Conservation (phyloP, 176 grass and related monocot species). For the Neostapfia colusana region DNA sequence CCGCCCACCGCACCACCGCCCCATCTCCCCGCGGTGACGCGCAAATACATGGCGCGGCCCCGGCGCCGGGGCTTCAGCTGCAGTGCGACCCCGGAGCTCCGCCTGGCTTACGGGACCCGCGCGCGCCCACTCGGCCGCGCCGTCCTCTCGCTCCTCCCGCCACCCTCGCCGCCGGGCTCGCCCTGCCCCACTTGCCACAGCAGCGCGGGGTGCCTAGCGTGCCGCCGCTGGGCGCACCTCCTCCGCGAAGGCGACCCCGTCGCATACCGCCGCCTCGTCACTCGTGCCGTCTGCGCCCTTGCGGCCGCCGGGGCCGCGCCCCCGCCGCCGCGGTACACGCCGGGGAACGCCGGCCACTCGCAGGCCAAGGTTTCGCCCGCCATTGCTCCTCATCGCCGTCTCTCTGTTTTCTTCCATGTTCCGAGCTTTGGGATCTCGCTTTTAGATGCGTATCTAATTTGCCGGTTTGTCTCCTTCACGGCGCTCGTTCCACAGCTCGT, state of each 20-base stretch:
- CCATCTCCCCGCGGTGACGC: neutral
- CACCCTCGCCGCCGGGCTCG: neutral
- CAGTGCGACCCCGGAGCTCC: slow-evolving; percentile 34
- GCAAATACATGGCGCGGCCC: slow-evolving; percentile 17
- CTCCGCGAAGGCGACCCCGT: slow-evolving; percentile 37
- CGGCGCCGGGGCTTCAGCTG: neutral
- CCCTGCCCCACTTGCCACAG: slow-evolving; percentile 38
- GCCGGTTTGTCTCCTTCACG: slow-evolving; percentile 21
- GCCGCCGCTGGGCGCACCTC: slow-evolving; percentile 44
- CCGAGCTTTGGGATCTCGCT: neutral
- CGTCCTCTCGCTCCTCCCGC: slow-evolving; percentile 35
- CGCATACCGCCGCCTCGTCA: slow-evolving; percentile 47
- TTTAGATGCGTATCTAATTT: neutral
- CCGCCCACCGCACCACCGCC: neutral
- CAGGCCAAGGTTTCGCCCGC: slow-evolving; percentile 33
- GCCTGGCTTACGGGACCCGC: slow-evolving; percentile 22
- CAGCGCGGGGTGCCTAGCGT: slow-evolving; percentile 41
- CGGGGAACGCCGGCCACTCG: slow-evolving; percentile 34
- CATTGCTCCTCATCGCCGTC: neutral
- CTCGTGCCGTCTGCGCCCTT: slow-evolving; percentile 46
- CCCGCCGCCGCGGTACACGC: slow-evolving; percentile 43
- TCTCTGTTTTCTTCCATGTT: neutral
- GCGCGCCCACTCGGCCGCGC: slow-evolving; percentile 35
- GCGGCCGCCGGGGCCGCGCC: neutral
- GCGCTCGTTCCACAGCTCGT: slow-evolving; percentile 34